Percentiles rank a stretch among this genome's conserved stretches.
These are phyloP conservation scores for Musa schizocarpa DNA, from an alignment of 176 grass and related monocot genomes.

Conservation along the genomic window DNA sequence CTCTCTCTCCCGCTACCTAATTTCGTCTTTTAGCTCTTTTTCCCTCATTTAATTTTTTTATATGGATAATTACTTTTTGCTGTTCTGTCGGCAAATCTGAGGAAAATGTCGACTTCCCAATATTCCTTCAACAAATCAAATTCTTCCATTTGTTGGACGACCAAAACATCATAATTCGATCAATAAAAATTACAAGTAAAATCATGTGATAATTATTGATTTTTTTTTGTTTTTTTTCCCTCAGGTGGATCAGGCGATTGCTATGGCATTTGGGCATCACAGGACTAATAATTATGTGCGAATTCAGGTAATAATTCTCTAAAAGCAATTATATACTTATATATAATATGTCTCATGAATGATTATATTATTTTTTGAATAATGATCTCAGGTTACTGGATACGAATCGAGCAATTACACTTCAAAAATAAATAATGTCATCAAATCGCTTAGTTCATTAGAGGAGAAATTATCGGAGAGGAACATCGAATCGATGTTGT, in stretches of 20 bases:
- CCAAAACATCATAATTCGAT: too few species aligned
- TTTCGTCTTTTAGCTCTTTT: slow-evolving; percentile 9
- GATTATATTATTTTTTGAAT: background rate
- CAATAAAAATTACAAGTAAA: too few species aligned
- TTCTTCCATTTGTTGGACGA: background rate
- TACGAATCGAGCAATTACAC: background rate
- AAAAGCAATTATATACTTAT: background rate
- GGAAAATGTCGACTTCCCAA: background rate
- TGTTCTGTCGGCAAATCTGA: background rate
- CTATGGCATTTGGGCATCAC: slow-evolving; percentile 89
- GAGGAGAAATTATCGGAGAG: slow-evolving; percentile 1
- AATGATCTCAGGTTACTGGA: slow-evolving; percentile 8
- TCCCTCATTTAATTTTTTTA: slow-evolving; percentile 6
- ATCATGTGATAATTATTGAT: background rate
- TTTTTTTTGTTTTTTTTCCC: background rate
- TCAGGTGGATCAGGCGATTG: slow-evolving; percentile 92
- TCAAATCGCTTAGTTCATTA: background rate
- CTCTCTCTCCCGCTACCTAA: background rate
- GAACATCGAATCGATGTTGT: slow-evolving; percentile 5
- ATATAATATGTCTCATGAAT: background rate
- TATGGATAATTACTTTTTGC: background rate
- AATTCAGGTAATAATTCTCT: slow-evolving; percentile 48
- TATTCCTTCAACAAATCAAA: background rate
- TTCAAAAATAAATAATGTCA: background rate
- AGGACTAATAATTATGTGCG: slow-evolving; percentile 82